These are phyloP conservation scores for Leptographium procerum DNA, from an alignment of 2,329 filamentous ascomycete species.

Conservation along the genomic window DNA sequence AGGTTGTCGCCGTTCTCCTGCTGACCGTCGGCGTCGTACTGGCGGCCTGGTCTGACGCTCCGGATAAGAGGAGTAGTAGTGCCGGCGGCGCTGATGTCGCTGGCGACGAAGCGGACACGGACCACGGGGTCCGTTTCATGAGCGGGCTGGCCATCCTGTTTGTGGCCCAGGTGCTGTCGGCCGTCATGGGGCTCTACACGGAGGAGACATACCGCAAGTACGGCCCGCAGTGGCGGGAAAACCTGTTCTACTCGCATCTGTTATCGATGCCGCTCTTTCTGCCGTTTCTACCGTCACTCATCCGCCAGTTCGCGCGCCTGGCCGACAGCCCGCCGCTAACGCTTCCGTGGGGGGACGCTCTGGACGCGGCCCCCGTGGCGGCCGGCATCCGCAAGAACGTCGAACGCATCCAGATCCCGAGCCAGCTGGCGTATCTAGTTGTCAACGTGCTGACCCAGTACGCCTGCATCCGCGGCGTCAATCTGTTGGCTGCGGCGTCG, in stretches of 20 bases:
- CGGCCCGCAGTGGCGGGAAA: slow-evolving; percentile 87
- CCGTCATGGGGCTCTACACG: slow-evolving; percentile 90
- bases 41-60: slow-evolving; percentile 81
- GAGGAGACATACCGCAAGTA: slow-evolving; percentile 80
- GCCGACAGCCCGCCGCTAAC: slow-evolving; percentile 50
- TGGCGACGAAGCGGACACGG: slow-evolving; percentile 12
- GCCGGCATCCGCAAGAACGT: slow-evolving; percentile 25
- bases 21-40: slow-evolving; percentile 78
- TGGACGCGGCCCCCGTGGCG: slow-evolving; percentile 21
- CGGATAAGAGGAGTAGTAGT: slow-evolving; percentile 51
- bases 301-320: slow-evolving; percentile 51
- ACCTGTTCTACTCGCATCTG: slow-evolving; percentile 79
- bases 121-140: slow-evolving; percentile 33
- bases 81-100: slow-evolving; percentile 10
- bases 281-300: slow-evolving; percentile 56
- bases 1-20: slow-evolving; percentile 70
- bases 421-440: slow-evolving; percentile 58
- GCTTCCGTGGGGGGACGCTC: slow-evolving; percentile 24
- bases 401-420: slow-evolving; percentile 41
- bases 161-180: slow-evolving; percentile 77
- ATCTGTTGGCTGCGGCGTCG: slow-evolving; percentile 77
- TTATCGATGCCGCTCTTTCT: slow-evolving; percentile 67
- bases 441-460: slow-evolving; percentile 86
- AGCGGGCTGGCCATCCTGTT: slow-evolving; percentile 75
- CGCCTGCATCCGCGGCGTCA: slow-evolving; percentile 89